Base-by-base conservation (phyloP, 306 rosid genomes). In the Quercus variabilis region DNA sequence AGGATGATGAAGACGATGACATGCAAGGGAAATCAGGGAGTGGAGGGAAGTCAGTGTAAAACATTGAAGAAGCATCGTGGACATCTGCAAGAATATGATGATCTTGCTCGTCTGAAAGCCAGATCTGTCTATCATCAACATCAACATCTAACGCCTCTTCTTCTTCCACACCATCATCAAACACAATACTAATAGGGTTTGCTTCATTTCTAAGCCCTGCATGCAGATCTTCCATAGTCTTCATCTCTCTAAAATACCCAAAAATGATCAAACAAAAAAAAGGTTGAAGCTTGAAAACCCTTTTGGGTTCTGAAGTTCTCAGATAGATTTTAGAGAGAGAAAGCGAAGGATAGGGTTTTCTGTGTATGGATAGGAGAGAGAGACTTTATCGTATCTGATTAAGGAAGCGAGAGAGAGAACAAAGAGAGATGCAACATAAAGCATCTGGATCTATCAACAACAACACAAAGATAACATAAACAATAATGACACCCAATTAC, bases 1-100 rank as follows among this genome's bases (percentile, higher is more conserved):
- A 86, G 1, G 93, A 85, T 0, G 97, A 89, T 0, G 98, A 92
- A 3, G 99, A 90, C 1, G 99, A 93, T 0, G 98, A 95, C 99
- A 95, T 89, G 98, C 99, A 93, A 46, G 99, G 86, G 49, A 93
- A 95, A 81, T 89, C 94, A 20, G 96, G 94, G 6, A 93, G 83
- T 46, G 97, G 70, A 57, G 97, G 99, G 76, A 95, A 95, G 41
- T 91, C 97, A 0, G 77, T 78, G 83, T 91, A 94, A 83, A 94
- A 94, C 77, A 92, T 82, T 2, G 94, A 85, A 43, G 94, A 86
- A 43, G 84, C 67, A 11, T 80, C 90, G 30, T 82, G 76, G 28
- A 86, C 86, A 31, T 87, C 94, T 1, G 79, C 52, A 4, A 79
- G 83, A 0, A 87, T 80, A 64, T 87, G 76, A 30, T 84, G 65